phyloP scores from a whole-genome alignment of 768 basidiomycete genomes.

The Phanerodontia chrysosporium region DNA sequence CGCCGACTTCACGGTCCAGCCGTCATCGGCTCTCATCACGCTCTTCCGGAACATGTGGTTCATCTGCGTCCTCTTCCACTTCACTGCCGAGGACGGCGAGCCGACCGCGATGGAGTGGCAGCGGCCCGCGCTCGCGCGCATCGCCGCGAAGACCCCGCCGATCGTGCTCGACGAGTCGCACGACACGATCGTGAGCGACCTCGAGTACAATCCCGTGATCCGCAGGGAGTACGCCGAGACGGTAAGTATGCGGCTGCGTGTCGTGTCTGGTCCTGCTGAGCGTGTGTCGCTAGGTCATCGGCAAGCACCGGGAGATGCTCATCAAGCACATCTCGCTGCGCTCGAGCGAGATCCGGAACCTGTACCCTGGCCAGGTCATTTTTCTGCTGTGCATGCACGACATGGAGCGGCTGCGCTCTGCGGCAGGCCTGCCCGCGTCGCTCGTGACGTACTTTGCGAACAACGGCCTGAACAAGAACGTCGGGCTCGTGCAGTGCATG shows the following conservation, averaged over 20 bases:
- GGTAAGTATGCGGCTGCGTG: constrained; percentile 35
- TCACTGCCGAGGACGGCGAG: constrained; percentile 56
- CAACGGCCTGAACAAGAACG: constrained; percentile 72
- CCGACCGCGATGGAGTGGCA: constrained; percentile 76
- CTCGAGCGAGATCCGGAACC: constrained; percentile 61
- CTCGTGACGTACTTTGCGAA: constrained; percentile 87
- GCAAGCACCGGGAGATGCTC: constrained; percentile 62
- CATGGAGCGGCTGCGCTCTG: constrained; percentile 82
- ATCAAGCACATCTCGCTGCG: constrained; percentile 63
- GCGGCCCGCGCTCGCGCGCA: constrained; percentile 66
- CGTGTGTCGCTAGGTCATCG: constrained; percentile 52
- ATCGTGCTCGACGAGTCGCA: constrained; percentile 79
- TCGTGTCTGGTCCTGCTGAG: not conserved
- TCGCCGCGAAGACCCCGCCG: constrained; percentile 83
- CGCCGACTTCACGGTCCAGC: constrained; percentile 57
- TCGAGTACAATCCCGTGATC: constrained; percentile 91
- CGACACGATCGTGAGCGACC: constrained; percentile 80
- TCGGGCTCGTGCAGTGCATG: constrained; percentile 69
- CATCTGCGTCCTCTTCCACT: constrained; percentile 80
- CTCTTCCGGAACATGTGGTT: constrained; percentile 96
- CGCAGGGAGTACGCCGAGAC: constrained; percentile 79
- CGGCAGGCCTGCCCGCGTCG: constrained; percentile 74
- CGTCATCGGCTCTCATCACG: constrained; percentile 56
- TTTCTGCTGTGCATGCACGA: constrained; percentile 85
- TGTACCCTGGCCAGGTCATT: constrained; percentile 80